Evolutionary conservation across 1,284 basidiomycete species (phyloP).

Genomic region (Melampsora occidentalis): DNA sequence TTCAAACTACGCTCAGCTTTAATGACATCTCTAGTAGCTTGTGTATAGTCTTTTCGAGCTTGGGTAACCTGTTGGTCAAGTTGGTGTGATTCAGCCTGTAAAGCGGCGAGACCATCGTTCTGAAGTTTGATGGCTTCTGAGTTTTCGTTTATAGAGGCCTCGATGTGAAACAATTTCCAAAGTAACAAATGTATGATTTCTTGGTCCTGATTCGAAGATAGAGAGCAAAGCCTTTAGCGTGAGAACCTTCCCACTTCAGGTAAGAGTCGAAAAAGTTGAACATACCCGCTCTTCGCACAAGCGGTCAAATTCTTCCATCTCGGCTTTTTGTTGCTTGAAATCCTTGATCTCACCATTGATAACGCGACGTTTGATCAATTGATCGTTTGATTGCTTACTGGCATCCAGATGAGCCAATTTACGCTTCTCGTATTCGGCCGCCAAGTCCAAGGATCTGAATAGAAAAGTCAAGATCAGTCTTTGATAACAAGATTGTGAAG

Average conservation of each 20-base stretch:
- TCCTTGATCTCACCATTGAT: conserved; percentile 94
- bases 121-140: conserved; percentile 68
- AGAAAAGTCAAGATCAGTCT: background rate
- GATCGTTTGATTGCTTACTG: conserved; percentile 87
- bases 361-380: conserved; percentile 86
- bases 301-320: conserved; percentile 82
- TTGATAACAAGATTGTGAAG: background rate
- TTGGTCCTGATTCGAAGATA: conserved; percentile 62
- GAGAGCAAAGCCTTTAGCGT: too few species aligned
- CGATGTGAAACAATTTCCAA: conserved; percentile 87
- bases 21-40: conserved; percentile 68
- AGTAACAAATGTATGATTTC: conserved; percentile 76
- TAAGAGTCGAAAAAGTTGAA: conserved; percentile 34
- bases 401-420: conserved; percentile 82
- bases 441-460: conserved; percentile 67
- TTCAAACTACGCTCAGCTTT: conserved; percentile 74
- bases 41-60: conserved; percentile 74
- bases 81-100: conserved; percentile 60
- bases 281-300: conserved; percentile 69
- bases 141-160: conserved; percentile 71
- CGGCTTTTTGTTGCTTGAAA: conserved; percentile 93
- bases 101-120: conserved; percentile 66
- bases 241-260: too few species aligned
- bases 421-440: conserved; percentile 82
- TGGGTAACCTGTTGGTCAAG: conserved; percentile 71